phyloP scores from a whole-genome alignment of 192 early-diverging fungal genomes.

The Podila horticola region DNA sequence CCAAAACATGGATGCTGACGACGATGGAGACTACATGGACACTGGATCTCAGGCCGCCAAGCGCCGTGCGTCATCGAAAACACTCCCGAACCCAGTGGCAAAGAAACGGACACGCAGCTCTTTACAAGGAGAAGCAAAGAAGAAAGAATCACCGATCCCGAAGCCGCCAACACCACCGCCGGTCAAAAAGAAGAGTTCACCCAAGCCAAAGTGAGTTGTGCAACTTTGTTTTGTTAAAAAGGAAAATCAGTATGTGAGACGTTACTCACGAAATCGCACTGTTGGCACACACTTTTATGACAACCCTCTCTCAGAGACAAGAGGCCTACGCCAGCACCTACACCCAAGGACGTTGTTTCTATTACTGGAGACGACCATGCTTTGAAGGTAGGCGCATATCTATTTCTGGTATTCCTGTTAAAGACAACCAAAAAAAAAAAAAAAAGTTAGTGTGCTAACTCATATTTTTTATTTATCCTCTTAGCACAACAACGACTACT shows the following conservation, averaged over 20 bases:
- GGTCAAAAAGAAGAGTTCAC: slow-evolving; percentile 1
- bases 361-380: slow-evolving; percentile 22
- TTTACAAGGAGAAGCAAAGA: slow-evolving; percentile 10
- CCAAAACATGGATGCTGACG: background rate
- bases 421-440: background rate
- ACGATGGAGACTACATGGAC: slow-evolving; percentile 11
- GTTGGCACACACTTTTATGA: background rate
- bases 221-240: too few relatives aligned
- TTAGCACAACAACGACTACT: slow-evolving; percentile 51
- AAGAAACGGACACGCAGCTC: slow-evolving; percentile 25
- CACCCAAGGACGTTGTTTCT: slow-evolving; percentile 6
- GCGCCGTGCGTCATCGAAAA: slow-evolving; percentile 12
- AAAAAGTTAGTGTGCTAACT: background rate
- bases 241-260: too few relatives aligned
- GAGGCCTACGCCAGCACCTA: background rate
- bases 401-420: background rate
- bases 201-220: slow-evolving; percentile 19
- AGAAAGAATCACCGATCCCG: slow-evolving; percentile 7
- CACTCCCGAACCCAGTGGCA: background rate
- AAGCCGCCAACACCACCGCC: background rate
- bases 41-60: slow-evolving; percentile 11
- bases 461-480: background rate
- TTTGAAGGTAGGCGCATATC: slow-evolving; percentile 11
- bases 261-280: too few relatives aligned
- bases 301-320: slow-evolving; percentile 1